Evolutionary conservation across 2,329 filamentous ascomycete genomes (phyloP).

Genomic region (Diplodia scrobiculata): DNA sequence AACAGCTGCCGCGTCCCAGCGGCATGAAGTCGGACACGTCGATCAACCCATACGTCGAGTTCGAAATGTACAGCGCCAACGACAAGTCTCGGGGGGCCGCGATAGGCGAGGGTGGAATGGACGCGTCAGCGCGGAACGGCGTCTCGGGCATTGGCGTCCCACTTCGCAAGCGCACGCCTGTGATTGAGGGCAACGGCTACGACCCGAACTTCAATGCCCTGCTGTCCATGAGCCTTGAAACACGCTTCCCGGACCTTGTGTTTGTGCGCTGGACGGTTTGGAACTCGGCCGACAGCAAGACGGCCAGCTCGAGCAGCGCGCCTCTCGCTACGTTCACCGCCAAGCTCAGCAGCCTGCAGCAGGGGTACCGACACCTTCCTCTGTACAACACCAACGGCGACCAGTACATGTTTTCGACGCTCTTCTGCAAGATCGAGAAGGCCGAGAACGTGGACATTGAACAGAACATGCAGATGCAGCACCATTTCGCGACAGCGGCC

Average conservation of each 20-base stretch:
- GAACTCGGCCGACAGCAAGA: slow-evolving; percentile 71
- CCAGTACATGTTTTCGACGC: slow-evolving; percentile 88
- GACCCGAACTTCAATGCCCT: slow-evolving; percentile 84
- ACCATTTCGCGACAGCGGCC: slow-evolving; percentile 23
- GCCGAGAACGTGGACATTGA: slow-evolving; percentile 52
- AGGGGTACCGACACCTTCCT: slow-evolving; percentile 90
- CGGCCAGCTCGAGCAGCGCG: slow-evolving; percentile 60
- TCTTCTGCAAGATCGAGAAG: slow-evolving; percentile 85
- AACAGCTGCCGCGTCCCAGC: slow-evolving; percentile 84
- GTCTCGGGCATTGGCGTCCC: slow-evolving; percentile 70
- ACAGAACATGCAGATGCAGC: slow-evolving; percentile 32
- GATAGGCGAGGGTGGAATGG: slow-evolving; percentile 65
- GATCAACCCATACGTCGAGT: slow-evolving; percentile 90
- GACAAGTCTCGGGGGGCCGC: slow-evolving; percentile 79
- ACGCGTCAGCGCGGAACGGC: slow-evolving; percentile 65
- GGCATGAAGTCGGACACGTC: slow-evolving; percentile 70
- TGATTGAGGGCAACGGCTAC: slow-evolving; percentile 86
- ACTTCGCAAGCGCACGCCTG: slow-evolving; percentile 75
- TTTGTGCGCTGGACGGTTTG: slow-evolving; percentile 93
- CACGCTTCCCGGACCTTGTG: slow-evolving; percentile 90
- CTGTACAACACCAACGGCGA: slow-evolving; percentile 86
- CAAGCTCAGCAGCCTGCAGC: slow-evolving; percentile 84
- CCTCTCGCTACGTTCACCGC: slow-evolving; percentile 87
- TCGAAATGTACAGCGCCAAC: slow-evolving; percentile 92
- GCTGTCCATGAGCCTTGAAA: slow-evolving; percentile 79